These are phyloP conservation scores for Chrysoporthe cubensis DNA, from an alignment of 2,329 filamentous ascomycete species.

Conservation along the genomic window DNA sequence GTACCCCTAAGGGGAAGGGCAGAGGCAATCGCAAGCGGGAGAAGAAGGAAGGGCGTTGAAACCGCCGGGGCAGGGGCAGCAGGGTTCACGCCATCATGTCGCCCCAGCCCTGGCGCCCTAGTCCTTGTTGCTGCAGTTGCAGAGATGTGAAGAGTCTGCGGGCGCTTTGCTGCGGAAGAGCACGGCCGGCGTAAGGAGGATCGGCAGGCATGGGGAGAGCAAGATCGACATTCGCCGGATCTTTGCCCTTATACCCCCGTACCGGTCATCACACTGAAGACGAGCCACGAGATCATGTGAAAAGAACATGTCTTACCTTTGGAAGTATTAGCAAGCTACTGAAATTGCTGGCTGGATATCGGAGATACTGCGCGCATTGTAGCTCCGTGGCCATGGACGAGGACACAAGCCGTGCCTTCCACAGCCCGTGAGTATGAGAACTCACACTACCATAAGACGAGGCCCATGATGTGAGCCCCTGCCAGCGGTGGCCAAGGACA, in stretches of 20 bases:
- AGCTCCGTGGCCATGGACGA: background rate
- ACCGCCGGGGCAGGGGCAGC: too few species aligned
- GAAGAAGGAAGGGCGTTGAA: background rate
- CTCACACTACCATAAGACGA: background rate
- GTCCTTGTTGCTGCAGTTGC: background rate
- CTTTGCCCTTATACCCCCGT: background rate
- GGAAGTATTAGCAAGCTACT: too few species aligned
- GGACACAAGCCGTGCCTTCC: background rate
- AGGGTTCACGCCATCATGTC: background rate
- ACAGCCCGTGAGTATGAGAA: background rate
- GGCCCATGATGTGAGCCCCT: background rate
- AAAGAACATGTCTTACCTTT: too few species aligned
- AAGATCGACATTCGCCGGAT: background rate
- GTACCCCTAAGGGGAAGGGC: background rate
- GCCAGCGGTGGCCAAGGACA: background rate
- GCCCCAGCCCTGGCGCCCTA: background rate
- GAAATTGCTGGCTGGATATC: background rate
- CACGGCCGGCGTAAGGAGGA: background rate
- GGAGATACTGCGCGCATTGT: background rate
- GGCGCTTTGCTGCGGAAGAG: background rate
- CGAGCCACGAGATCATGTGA: background rate
- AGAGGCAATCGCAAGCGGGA: background rate
- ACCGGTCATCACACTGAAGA: background rate
- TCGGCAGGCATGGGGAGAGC: background rate
- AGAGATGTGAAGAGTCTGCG: too few species aligned